Evolutionary conservation across 2,329 filamentous ascomycete species (phyloP).

Genomic region (Phoma sp.): DNA sequence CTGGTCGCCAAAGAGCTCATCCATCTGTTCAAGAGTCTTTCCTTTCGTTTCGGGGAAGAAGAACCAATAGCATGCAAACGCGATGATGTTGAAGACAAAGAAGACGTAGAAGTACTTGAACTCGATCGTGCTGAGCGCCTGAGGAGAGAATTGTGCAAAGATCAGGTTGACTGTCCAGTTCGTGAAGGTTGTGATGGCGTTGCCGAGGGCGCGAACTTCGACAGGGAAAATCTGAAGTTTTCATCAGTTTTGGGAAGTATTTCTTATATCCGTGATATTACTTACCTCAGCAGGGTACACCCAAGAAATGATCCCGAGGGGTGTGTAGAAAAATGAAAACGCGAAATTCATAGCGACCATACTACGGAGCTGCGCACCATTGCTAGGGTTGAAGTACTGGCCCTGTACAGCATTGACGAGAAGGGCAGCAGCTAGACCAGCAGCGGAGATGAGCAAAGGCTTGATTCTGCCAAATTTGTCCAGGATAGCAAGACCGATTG

Average conservation of each 20-base stretch:
- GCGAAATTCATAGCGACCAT: slow-evolving; percentile 57
- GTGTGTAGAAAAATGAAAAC: slow-evolving; percentile 54
- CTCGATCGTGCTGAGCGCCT: slow-evolving; percentile 37
- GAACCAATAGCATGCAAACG: slow-evolving; percentile 33
- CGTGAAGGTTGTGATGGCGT: slow-evolving; percentile 53
- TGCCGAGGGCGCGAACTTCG: slow-evolving; percentile 51
- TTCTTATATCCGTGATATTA: neutral
- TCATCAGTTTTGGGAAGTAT: neutral
- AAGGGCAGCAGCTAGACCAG: slow-evolving; percentile 47
- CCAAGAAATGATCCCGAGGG: slow-evolving; percentile 56
- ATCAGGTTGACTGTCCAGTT: slow-evolving; percentile 57
- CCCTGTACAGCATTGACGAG: slow-evolving; percentile 50
- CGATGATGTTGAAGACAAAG: slow-evolving; percentile 54
- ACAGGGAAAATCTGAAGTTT: slow-evolving; percentile 50
- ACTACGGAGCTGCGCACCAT: slow-evolving; percentile 49
- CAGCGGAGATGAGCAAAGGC: slow-evolving; percentile 53
- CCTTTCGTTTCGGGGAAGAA: slow-evolving; percentile 43
- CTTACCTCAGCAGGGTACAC: slow-evolving; percentile 52
- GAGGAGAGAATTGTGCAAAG: slow-evolving; percentile 58
- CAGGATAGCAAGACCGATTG: slow-evolving; percentile 51
- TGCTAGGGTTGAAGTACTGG: slow-evolving; percentile 45
- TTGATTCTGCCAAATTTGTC: slow-evolving; percentile 58
- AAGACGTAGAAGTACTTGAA: slow-evolving; percentile 57
- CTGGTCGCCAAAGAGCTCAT: slow-evolving; percentile 42
- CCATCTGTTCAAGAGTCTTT: slow-evolving; percentile 38